These are phyloP conservation scores for Quercus wislizeni DNA, from an alignment of 306 rosid genomes.

Conservation along the genomic window DNA sequence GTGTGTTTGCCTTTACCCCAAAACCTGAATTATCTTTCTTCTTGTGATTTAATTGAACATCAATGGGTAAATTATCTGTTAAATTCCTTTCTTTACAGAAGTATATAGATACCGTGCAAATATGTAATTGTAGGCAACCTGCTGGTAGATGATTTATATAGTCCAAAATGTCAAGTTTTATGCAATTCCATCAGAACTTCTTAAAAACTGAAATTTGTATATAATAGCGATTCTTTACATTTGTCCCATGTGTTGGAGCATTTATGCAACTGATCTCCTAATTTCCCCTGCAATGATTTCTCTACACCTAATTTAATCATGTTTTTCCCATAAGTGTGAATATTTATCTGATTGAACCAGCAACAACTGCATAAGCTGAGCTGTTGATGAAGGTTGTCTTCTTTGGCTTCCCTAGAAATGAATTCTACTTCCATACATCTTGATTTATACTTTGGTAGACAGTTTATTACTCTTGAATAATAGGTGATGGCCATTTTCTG, in stretches of 20 bases:
- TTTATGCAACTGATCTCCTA: not conserved
- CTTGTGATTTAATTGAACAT: constrained; percentile 42
- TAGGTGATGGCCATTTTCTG: no score
- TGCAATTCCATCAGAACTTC: not conserved
- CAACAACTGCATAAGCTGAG: not conserved
- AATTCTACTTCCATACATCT: no score
- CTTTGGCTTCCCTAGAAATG: no score
- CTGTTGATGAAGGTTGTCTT: no score
- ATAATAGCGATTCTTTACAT: not conserved
- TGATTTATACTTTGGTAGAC: no score
- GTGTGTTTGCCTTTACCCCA: constrained; percentile 57
- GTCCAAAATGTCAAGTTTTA: constrained; percentile 16
- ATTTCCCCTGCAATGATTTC: not conserved
- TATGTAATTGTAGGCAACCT: constrained; percentile 19
- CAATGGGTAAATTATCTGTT: not conserved
- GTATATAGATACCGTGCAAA: not conserved
- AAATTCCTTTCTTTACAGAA: not conserved
- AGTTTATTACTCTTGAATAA: no score
- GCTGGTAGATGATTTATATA: not conserved
- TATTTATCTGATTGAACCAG: not conserved
- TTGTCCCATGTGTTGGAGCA: not conserved
- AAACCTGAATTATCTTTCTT: constrained; percentile 61
- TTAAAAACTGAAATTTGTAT: not conserved
- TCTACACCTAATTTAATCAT: not conserved
- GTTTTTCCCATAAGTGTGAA: not conserved